A percentile compares a stretch with the other conserved stretches of the same genome.
These are phyloP conservation scores for Wallacemonas sp. DNA, from an alignment of 208 protist species.

Conservation along the genomic window DNA sequence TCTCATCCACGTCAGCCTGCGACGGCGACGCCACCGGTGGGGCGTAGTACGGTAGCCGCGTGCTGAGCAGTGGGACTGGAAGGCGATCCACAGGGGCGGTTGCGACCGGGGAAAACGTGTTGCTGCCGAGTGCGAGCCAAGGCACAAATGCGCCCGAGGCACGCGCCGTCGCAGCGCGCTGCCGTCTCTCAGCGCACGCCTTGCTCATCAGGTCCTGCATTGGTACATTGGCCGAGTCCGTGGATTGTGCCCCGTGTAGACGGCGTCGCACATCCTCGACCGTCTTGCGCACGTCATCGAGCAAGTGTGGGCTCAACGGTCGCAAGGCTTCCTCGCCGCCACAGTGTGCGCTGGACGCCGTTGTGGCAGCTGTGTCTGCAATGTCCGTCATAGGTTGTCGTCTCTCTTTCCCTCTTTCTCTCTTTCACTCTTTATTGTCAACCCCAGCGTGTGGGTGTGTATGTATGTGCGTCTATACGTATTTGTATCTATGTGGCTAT, in stretches of 20 bases:
- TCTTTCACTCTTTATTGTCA: no score
- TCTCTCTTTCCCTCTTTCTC: no score
- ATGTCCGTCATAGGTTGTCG: no score
- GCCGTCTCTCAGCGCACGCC: neutral
- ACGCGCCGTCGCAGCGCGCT: neutral
- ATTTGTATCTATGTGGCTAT: no score
- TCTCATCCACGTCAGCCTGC: neutral
- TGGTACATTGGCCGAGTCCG: neutral
- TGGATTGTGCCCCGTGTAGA: neutral
- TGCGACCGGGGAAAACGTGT: slow-evolving; percentile 28
- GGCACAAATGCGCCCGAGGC: neutral
- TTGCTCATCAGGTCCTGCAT: neutral
- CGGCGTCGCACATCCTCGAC: slow-evolving; percentile 9
- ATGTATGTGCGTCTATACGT: no score
- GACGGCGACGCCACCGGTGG: neutral
- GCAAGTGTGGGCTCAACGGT: neutral
- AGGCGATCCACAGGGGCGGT: slow-evolving; percentile 33
- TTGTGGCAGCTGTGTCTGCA: no score
- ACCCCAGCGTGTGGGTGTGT: no score
- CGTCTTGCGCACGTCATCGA: slow-evolving; percentile 1
- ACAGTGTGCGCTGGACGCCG: no score
- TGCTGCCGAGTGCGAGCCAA: neutral
- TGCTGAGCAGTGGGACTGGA: slow-evolving; percentile 3
- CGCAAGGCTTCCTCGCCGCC: neutral
- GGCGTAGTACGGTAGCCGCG: neutral